Evolutionary conservation across 202 grass and related monocot genomes (phyloP), one percentile per base, ranked within the genome.

Genomic region (Brachypodium distachyon): DNA sequence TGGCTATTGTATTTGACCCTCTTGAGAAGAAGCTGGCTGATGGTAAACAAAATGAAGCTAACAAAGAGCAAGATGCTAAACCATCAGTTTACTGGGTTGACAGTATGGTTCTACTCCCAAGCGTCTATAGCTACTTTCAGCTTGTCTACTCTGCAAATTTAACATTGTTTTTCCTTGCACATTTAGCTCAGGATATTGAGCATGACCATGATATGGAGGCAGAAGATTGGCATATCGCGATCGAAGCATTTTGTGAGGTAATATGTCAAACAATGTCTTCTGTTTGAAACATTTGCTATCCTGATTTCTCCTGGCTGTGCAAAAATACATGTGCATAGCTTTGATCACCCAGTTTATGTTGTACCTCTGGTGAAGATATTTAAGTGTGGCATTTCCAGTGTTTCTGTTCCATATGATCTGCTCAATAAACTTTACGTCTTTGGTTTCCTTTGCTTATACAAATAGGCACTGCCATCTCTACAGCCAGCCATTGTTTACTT

Each of bases 221-320:
- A n/a, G 79, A 91, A 90, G 91, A 97, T 74, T 97, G 88, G 86
- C 82, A 90, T 81, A 93, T 81, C 2, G 88, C 89, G 72, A 81
- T 97, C 2, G 77, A 97, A 72, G 86, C 94, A 69, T 89, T 97
- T 77, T 88, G 84, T 68, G 91, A 97, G 94, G 94, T 97, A 86
- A 85, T 70, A 66, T 78, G 16, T 71, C 34, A 36, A 14, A 51
- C 33, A 58, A 68, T 67, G 43, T 74, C 39, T 39, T 73, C 51
- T 59, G 25, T 29, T 42, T 51, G 74, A 44, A 87, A 50, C 50
- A 14, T 73, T 21, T 34, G 61, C 70, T 42, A 44, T 72, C 16
- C 61, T 67, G 21, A 66, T 29, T 56, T 67, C 73, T 79, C 29
- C 19, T 81, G 28, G 53, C 12, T 47, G 1, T 77, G 55, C 26